phyloP scores from a whole-genome alignment of 306 rosid genomes.

The Vigna mungo region DNA sequence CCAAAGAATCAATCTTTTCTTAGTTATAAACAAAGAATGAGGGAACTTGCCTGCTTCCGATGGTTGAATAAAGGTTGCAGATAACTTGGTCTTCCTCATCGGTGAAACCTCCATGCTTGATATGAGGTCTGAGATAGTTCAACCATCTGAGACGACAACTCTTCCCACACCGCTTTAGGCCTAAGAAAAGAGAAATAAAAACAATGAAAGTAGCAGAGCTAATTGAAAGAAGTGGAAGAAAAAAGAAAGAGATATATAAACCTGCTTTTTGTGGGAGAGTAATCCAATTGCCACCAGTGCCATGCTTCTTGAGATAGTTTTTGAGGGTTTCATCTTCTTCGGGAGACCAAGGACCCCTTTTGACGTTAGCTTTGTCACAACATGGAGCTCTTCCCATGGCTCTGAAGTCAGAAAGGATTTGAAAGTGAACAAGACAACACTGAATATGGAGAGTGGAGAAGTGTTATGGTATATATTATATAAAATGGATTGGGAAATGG shows the following conservation, averaged over 20 bases:
- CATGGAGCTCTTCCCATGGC: constrained; percentile 55
- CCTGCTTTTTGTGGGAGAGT: constrained; percentile 52
- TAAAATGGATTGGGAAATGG: constrained; percentile 5
- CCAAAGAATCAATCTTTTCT: neutral
- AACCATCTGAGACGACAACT: constrained; percentile 51
- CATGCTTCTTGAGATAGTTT: constrained; percentile 45
- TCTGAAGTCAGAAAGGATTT: neutral
- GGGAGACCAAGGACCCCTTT: constrained; percentile 46
- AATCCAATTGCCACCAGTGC: constrained; percentile 45
- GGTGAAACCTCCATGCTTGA: constrained; percentile 49
- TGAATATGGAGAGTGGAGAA: neutral
- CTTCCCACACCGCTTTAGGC: constrained; percentile 51
- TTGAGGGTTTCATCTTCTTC: constrained; percentile 40
- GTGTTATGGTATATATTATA: neutral
- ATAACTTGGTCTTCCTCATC: constrained; percentile 47
- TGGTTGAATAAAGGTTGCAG: constrained; percentile 44
- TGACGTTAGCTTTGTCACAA: constrained; percentile 53
- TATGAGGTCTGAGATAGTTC: constrained; percentile 52
- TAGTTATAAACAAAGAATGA: neutral
- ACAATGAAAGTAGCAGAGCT: neutral
- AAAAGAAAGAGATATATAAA: neutral
- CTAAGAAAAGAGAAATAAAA: neutral
- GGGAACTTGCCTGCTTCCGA: constrained; percentile 44
- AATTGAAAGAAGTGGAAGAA: neutral
- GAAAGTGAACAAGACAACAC: neutral